Evolutionary conservation across 2,329 filamentous ascomycete species (phyloP).

Genomic region (Xylaria sp.): DNA sequence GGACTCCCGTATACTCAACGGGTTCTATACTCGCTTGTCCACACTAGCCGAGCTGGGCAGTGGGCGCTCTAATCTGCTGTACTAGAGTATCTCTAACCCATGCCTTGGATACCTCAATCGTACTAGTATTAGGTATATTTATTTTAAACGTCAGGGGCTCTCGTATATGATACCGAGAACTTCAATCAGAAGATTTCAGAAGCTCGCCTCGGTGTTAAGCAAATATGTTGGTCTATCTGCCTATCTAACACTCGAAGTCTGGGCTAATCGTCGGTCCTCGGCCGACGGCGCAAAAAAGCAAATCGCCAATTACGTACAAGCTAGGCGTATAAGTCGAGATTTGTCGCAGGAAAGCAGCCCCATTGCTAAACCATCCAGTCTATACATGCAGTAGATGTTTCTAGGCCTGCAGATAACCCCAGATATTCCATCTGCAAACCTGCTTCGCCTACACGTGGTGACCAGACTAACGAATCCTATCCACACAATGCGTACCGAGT

Average conservation of each 20-base stretch:
- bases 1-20: slow-evolving; percentile 21
- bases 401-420: not conserved
- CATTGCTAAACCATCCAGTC: not conserved
- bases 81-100: not conserved
- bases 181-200: not conserved
- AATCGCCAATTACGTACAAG: not conserved
- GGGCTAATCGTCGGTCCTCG: not conserved
- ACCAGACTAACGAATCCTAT: not conserved
- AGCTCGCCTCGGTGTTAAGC: not conserved
- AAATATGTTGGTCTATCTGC: not conserved
- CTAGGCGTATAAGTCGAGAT: not conserved
- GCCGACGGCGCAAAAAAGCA: not conserved
- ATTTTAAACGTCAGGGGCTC: too few species aligned
- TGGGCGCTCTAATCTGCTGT: not conserved
- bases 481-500: slow-evolving; percentile 3
- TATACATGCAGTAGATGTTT: not conserved
- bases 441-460: not conserved
- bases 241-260: not conserved
- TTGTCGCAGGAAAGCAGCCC: not conserved
- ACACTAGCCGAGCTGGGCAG: not conserved
- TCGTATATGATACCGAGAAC: not conserved
- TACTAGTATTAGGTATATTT: too few species aligned
- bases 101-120: not conserved
- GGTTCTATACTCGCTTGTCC: slow-evolving; percentile 2
- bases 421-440: not conserved